phyloP scores from a whole-genome alignment of 208 protist genomes.

The Porcisia deanei region DNA sequence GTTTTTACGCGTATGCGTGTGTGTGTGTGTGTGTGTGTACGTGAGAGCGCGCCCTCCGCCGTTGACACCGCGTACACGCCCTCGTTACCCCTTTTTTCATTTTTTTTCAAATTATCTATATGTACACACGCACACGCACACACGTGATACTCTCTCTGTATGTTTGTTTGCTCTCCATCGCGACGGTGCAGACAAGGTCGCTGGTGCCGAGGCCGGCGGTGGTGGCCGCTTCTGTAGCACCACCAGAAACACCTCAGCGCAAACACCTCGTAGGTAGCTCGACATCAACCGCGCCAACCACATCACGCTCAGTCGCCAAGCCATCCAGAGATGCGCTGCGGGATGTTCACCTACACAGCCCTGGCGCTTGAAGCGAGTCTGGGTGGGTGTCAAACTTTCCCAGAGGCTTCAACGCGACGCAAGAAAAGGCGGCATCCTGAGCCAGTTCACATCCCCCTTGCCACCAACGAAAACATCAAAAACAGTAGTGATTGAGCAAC shows the following conservation, averaged over 20 bases:
- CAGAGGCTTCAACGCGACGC: slow-evolving; percentile 1
- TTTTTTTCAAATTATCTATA: neutral
- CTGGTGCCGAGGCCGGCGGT: neutral
- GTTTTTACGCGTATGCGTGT: neutral
- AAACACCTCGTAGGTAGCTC: neutral
- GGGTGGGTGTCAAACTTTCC: slow-evolving; percentile 15
- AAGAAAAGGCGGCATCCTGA: neutral
- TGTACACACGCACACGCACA: neutral
- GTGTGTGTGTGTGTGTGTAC: neutral
- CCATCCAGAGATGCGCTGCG: neutral
- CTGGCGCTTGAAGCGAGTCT: neutral
- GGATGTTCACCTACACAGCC: no score
- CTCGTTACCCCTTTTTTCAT: neutral
- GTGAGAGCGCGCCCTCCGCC: neutral
- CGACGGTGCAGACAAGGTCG: neutral
- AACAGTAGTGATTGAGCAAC: neutral
- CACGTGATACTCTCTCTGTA: neutral
- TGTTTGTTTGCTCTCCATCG: neutral
- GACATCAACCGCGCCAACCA: neutral
- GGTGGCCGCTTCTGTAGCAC: neutral
- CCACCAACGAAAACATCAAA: neutral
- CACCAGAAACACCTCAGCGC: neutral
- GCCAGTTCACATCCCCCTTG: neutral
- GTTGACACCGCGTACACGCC: neutral
- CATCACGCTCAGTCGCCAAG: neutral